phyloP scores from a whole-genome alignment of 805 yeast genomes.

The Isabelozyma rhagii region DNA sequence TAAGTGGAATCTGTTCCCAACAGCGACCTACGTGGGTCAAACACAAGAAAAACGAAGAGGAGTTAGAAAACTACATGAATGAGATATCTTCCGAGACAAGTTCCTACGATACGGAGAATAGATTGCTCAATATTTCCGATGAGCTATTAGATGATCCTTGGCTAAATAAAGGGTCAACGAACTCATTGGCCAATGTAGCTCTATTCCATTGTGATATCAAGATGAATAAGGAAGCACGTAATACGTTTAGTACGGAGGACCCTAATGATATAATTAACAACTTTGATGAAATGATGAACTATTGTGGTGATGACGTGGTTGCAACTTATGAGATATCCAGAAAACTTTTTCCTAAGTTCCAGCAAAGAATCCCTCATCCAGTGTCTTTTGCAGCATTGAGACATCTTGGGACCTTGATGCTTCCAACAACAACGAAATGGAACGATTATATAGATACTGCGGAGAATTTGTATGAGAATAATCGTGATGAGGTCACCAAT shows the following conservation, averaged over 20 bases:
- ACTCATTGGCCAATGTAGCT: conserved; percentile 78
- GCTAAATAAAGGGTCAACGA: conserved; percentile 72
- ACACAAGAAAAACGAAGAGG: conserved; percentile 41
- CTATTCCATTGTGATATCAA: conserved; percentile 68
- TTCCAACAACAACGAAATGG: conserved; percentile 82
- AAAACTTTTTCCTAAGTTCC: conserved; percentile 67
- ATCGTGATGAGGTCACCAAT: conserved; percentile 52
- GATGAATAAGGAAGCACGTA: conserved; percentile 66
- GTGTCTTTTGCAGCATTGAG: conserved; percentile 87
- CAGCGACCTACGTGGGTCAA: conserved; percentile 79
- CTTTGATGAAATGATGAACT: conserved; percentile 61
- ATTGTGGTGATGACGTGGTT: conserved; percentile 83
- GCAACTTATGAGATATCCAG: conserved; percentile 70
- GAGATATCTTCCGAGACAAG: conserved; percentile 10
- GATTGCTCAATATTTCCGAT: conserved; percentile 11
- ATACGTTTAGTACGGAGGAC: conserved; percentile 55
- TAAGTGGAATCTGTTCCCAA: conserved; percentile 87
- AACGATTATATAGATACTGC: conserved; percentile 62
- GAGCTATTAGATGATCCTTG: conserved; percentile 70
- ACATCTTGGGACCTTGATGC: conserved; percentile 65
- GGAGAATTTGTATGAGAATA: conserved; percentile 62
- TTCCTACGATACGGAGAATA: conserved; percentile 1
- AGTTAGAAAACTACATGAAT: conserved; percentile 9
- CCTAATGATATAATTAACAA: conserved; percentile 51
- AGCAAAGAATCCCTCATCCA: conserved; percentile 80